These are phyloP conservation scores for Crithidia acanthocephali DNA, from an alignment of 208 protist genomes.

Conservation along the genomic window DNA sequence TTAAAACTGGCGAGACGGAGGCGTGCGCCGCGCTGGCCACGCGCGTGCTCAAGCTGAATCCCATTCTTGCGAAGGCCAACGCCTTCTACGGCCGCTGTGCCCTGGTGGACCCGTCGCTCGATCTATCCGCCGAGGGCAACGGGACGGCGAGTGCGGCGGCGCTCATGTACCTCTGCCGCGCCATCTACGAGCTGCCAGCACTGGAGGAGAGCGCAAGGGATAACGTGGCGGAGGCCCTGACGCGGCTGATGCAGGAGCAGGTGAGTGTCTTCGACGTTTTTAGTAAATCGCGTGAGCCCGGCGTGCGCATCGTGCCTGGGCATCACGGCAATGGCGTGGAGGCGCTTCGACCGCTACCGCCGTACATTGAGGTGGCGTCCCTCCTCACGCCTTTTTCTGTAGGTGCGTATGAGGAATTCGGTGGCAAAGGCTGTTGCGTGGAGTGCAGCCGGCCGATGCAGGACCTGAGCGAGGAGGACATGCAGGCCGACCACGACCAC, in stretches of 20 bases:
- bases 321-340: slow-evolving; percentile 56
- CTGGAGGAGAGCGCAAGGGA: slow-evolving; percentile 43
- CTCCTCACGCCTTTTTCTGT: slow-evolving; percentile 69
- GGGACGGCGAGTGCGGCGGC: slow-evolving; percentile 28
- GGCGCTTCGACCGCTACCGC: slow-evolving; percentile 40
- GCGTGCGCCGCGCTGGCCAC: slow-evolving; percentile 50
- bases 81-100: slow-evolving; percentile 75
- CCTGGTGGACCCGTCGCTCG: slow-evolving; percentile 30
- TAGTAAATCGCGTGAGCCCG: slow-evolving; percentile 27
- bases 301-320: slow-evolving; percentile 15
- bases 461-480: neutral
- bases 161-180: slow-evolving; percentile 74
- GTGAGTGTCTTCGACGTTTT: slow-evolving; percentile 10
- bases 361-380: slow-evolving; percentile 43
- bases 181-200: slow-evolving; percentile 70
- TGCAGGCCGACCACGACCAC: neutral
- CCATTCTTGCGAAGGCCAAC: slow-evolving; percentile 84
- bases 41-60: slow-evolving; percentile 58
- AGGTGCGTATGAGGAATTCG: slow-evolving; percentile 61
- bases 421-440: slow-evolving; percentile 49
- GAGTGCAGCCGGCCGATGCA: slow-evolving; percentile 44
- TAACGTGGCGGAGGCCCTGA: slow-evolving; percentile 30
- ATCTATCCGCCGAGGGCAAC: slow-evolving; percentile 9
- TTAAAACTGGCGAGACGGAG: slow-evolving; percentile 51
- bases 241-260: slow-evolving; percentile 26